phyloP scores from a whole-genome alignment of 2,329 filamentous ascomycete species.

The Aspergillus oerlinghausenensis region DNA sequence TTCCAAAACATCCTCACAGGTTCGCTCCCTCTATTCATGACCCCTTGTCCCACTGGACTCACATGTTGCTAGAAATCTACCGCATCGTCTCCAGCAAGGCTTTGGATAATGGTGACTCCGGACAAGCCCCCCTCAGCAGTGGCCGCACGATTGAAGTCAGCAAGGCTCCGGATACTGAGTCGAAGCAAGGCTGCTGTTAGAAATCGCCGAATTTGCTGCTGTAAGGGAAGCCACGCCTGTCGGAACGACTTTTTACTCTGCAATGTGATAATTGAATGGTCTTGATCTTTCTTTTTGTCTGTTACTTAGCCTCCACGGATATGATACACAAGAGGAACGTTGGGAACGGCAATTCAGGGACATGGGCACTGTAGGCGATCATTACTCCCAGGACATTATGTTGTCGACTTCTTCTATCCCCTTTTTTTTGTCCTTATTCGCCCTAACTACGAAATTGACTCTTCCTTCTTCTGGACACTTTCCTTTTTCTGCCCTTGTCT shows the following conservation, averaged over 20 bases:
- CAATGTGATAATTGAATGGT: conserved; percentile 37
- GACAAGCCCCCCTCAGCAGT: conserved; percentile 74
- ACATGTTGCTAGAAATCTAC: conserved; percentile 75
- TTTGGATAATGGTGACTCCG: conserved; percentile 79
- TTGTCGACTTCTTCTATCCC: conserved; percentile 12
- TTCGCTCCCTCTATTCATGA: conserved; percentile 43
- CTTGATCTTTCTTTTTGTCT: conserved; percentile 34
- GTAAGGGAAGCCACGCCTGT: conserved; percentile 23
- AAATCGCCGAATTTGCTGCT: conserved; percentile 9
- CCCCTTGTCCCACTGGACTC: conserved; percentile 7
- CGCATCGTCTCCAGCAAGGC: conserved; percentile 98
- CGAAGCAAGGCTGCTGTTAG: conserved; percentile 55
- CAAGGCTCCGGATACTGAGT: conserved; percentile 74
- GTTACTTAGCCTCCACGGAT: conserved; percentile 31
- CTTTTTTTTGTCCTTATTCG: conserved; percentile 14
- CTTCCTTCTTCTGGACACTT: conserved; percentile 12
- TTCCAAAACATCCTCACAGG: conserved; percentile 99
- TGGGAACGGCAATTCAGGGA: conserved; percentile 23
- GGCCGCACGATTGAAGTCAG: conserved; percentile 77
- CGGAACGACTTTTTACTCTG: conserved; percentile 35
- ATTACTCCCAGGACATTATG: conserved; percentile 13
- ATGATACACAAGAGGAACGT: conserved; percentile 32
- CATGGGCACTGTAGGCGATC: conserved; percentile 20
- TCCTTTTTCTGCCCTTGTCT: neutral
- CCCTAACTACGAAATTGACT: conserved; percentile 21